Conservation (phyloP, 805 yeast species). For the Barnettozyma pratensis region DNA sequence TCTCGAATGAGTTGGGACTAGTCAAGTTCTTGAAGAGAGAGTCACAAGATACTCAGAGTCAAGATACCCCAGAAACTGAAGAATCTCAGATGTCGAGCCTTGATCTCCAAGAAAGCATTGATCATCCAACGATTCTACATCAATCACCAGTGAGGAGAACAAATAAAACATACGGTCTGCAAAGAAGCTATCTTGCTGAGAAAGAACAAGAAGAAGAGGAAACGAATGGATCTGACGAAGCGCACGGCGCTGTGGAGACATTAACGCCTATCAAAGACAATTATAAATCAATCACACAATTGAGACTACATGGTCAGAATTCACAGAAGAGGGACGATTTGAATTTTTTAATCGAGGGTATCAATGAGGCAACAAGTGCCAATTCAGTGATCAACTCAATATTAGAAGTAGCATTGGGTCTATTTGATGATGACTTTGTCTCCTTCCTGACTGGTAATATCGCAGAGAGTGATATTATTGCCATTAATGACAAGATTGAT, state of each 20-base stretch:
- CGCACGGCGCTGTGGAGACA: background rate
- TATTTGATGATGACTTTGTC: conserved; percentile 20
- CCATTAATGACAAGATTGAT: conserved; percentile 5
- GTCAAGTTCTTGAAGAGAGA: conserved; percentile 12
- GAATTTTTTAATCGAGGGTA: conserved; percentile 27
- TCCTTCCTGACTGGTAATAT: conserved; percentile 7
- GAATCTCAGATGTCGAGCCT: background rate
- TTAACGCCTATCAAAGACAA: background rate
- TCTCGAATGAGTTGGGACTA: conserved; percentile 8
- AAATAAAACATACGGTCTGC: conserved; percentile 25
- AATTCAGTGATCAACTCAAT: conserved; percentile 5
- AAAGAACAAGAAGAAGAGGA: conserved; percentile 11
- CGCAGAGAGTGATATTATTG: conserved; percentile 11
- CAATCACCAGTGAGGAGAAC: conserved; percentile 11
- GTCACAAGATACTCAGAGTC: conserved; percentile 3
- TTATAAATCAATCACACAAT: conserved; percentile 23
- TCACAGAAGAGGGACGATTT: conserved; percentile 31
- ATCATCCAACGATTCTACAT: background rate
- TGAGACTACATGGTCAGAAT: conserved; percentile 31
- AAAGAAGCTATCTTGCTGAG: conserved; percentile 24
- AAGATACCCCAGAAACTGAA: conserved; percentile 4
- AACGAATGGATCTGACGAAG: conserved; percentile 10
- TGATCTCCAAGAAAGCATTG: background rate
- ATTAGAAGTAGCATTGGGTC: conserved; percentile 24
- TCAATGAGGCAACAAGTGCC: conserved; percentile 4